These are phyloP conservation scores for Candida odintsovae DNA, from an alignment of 805 yeast species.

Conservation along the genomic window DNA sequence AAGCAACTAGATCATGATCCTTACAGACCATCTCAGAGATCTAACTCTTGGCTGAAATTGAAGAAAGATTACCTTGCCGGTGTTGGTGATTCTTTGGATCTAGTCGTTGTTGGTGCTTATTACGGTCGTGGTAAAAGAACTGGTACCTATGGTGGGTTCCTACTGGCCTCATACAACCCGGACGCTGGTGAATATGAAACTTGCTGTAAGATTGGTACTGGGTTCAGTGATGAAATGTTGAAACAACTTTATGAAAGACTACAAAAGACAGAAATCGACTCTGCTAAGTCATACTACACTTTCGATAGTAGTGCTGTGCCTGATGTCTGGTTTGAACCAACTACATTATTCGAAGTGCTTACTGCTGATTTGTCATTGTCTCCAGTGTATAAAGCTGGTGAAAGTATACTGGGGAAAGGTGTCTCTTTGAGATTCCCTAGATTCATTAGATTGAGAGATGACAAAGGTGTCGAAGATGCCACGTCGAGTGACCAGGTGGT, in stretches of 20 bases:
- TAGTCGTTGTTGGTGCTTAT: slow-evolving; percentile 92
- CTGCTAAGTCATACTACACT: slow-evolving; percentile 62
- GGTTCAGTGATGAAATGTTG: slow-evolving; percentile 83
- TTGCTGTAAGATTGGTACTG: slow-evolving; percentile 96
- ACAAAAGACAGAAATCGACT: slow-evolving; percentile 57
- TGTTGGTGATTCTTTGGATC: slow-evolving; percentile 90
- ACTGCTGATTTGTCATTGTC: slow-evolving; percentile 88
- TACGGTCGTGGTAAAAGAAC: slow-evolving; percentile 93
- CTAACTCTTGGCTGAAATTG: slow-evolving; percentile 91
- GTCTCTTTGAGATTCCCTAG: slow-evolving; percentile 86
- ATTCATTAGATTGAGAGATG: slow-evolving; percentile 77
- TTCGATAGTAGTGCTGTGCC: slow-evolving; percentile 75
- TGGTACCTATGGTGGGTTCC: slow-evolving; percentile 90
- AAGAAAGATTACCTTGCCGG: slow-evolving; percentile 95
- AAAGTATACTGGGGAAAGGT: slow-evolving; percentile 68
- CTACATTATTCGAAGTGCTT: slow-evolving; percentile 75
- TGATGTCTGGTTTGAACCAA: slow-evolving; percentile 94
- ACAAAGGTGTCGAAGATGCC: slow-evolving; percentile 80
- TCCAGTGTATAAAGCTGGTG: slow-evolving; percentile 86
- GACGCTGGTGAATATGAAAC: slow-evolving; percentile 93
- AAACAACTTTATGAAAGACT: slow-evolving; percentile 52
- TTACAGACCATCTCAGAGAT: slow-evolving; percentile 93
- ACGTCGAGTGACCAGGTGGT: slow-evolving; percentile 79
- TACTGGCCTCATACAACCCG: slow-evolving; percentile 83
- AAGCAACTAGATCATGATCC: slow-evolving; percentile 79